Percentiles rank a stretch among this genome's conserved stretches.
These are phyloP conservation scores for Lichenothelia convexa DNA, from an alignment of 495 filamentous ascomycete genomes.

Conservation along the genomic window DNA sequence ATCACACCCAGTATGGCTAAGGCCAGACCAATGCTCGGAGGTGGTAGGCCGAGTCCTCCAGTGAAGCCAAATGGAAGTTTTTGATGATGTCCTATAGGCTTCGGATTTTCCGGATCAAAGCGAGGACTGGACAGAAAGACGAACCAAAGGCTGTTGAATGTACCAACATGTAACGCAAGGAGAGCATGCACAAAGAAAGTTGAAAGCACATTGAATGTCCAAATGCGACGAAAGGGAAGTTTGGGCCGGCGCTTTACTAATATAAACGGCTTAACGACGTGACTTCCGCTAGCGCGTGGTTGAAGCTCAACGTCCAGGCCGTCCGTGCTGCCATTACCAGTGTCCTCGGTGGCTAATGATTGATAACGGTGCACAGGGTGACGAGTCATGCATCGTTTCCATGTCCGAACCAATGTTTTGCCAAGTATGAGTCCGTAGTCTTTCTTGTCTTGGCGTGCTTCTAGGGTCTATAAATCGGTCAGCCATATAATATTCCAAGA, in stretches of 20 bases:
- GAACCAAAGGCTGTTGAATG: slow-evolving; percentile 59
- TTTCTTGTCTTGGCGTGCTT: slow-evolving; percentile 24
- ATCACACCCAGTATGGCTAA: slow-evolving; percentile 51
- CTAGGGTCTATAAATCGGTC: slow-evolving; percentile 28
- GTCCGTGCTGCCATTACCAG: no score
- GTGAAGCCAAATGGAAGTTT: slow-evolving; percentile 50
- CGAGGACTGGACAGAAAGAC: slow-evolving; percentile 52
- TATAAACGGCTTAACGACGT: no score
- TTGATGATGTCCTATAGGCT: no score
- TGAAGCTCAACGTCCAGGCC: not conserved
- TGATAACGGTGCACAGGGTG: no score
- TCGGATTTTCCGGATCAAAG: slow-evolving; percentile 25
- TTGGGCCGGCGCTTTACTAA: slow-evolving; percentile 14
- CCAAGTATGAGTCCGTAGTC: slow-evolving; percentile 34
- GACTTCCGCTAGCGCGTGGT: no score
- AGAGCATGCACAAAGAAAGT: slow-evolving; percentile 47
- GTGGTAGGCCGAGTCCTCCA: slow-evolving; percentile 53
- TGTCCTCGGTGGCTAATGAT: no score
- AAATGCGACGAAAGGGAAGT: slow-evolving; percentile 48
- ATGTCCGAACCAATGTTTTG: slow-evolving; percentile 20
- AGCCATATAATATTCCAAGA: not conserved
- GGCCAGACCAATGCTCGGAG: slow-evolving; percentile 47
- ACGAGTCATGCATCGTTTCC: slow-evolving; percentile 14
- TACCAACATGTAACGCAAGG: slow-evolving; percentile 53
- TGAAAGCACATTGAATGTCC: slow-evolving; percentile 40